These are phyloP conservation scores for Phytopythium vexans DNA, from an alignment of 352 stramenopile species.

Conservation along the genomic window DNA sequence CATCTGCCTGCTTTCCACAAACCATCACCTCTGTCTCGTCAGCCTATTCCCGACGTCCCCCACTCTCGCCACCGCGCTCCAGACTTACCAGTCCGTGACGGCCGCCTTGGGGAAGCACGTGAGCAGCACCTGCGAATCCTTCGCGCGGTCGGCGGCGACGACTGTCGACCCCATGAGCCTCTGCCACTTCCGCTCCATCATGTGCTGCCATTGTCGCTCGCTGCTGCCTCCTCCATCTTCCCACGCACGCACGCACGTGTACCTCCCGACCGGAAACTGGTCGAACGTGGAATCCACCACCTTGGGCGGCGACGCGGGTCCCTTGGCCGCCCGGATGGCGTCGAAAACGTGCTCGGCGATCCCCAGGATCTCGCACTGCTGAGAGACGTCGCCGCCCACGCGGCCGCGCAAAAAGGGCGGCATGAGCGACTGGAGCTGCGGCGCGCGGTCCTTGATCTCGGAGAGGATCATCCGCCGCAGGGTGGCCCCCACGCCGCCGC, in stretches of 20 bases:
- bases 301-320: too few relatives aligned
- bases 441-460: conserved; percentile 4
- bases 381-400: neutral
- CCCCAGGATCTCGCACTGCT: conserved; percentile 4
- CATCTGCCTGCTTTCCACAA: conserved; percentile 28
- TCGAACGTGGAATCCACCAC: conserved; percentile 10
- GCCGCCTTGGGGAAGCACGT: conserved; percentile 32
- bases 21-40: neutral
- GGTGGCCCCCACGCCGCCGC: neutral
- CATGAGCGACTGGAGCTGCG: conserved; percentile 2
- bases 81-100: conserved; percentile 30
- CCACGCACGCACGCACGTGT: conserved; percentile 16
- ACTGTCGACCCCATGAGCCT: conserved; percentile 24
- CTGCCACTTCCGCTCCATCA: conserved; percentile 7
- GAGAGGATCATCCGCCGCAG: conserved; percentile 1
- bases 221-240: neutral
- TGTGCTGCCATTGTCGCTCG: conserved; percentile 7
- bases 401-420: neutral
- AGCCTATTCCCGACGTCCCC: neutral
- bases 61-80: too few relatives aligned
- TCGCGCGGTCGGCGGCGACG: conserved; percentile 9
- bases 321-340: neutral
- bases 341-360: conserved; percentile 3
- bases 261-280: conserved; percentile 22
- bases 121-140: conserved; percentile 25